Conservation (phyloP, 352 stramenopile species). For the Phytophthora multivora region DNA sequence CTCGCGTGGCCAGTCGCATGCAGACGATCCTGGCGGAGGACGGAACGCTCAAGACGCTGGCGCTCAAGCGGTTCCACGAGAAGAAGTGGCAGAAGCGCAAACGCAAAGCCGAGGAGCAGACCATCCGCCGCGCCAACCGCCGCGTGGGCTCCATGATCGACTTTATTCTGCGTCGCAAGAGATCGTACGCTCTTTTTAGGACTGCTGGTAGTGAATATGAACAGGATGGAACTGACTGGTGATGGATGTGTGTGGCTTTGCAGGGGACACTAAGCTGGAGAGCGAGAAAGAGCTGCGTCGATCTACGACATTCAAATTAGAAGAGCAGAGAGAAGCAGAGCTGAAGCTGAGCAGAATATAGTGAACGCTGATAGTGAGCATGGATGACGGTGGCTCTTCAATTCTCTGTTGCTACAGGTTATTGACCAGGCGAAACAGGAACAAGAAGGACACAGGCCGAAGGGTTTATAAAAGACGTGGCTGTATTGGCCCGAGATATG, state of each 20-base stretch:
- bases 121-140: conserved; percentile 81
- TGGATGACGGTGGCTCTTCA: background rate
- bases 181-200: conserved; percentile 54
- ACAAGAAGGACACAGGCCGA: background rate
- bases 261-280: conserved; percentile 32
- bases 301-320: conserved; percentile 14
- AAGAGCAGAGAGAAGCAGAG: conserved; percentile 9
- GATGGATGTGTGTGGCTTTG: conserved; percentile 11
- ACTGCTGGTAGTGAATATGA: too few species aligned
- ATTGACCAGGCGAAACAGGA: background rate
- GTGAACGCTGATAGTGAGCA: conserved; percentile 6
- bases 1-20: conserved; percentile 59
- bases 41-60: conserved; percentile 74
- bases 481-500: too few species aligned
- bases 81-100: conserved; percentile 87
- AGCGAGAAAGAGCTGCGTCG: background rate
- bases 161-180: conserved; percentile 84
- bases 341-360: conserved; percentile 23
- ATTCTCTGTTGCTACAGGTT: background rate
- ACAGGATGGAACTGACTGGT: too few species aligned
- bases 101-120: conserved; percentile 78
- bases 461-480: background rate
- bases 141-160: conserved; percentile 86
- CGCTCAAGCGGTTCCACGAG: conserved; percentile 79
- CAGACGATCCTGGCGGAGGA: conserved; percentile 79